These are phyloP conservation scores for Diaporthe citrichinensis DNA, from an alignment of 2,329 filamentous ascomycete species.

Conservation along the genomic window DNA sequence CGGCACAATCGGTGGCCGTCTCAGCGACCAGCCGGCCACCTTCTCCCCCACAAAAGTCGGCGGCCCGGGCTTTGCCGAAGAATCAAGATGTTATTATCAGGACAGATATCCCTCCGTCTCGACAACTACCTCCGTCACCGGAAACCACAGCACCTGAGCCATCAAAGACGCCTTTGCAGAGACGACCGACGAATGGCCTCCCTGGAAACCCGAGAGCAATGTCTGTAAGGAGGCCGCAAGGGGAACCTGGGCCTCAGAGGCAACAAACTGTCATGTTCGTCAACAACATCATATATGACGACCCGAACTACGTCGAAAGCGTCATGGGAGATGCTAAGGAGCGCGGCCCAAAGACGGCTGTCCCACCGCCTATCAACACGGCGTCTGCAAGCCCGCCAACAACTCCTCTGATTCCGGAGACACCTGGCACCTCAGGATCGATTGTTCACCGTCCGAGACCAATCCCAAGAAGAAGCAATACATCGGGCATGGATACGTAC, in stretches of 20 bases:
- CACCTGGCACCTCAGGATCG: slow-evolving; percentile 50
- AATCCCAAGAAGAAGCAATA: slow-evolving; percentile 60
- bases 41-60: slow-evolving; percentile 29
- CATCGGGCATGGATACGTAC: slow-evolving; percentile 49
- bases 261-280: slow-evolving; percentile 69
- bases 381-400: not conserved
- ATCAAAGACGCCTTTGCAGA: slow-evolving; percentile 57
- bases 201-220: slow-evolving; percentile 62
- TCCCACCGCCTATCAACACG: slow-evolving; percentile 33
- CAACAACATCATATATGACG: slow-evolving; percentile 69
- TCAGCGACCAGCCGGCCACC: slow-evolving; percentile 7
- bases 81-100: slow-evolving; percentile 16
- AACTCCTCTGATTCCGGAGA: slow-evolving; percentile 34
- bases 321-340: slow-evolving; percentile 62
- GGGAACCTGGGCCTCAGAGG: slow-evolving; percentile 47
- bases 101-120: slow-evolving; percentile 50
- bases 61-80: slow-evolving; percentile 29
- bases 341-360: slow-evolving; percentile 46
- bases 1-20: slow-evolving; percentile 6
- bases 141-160: slow-evolving; percentile 52
- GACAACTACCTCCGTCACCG: slow-evolving; percentile 48
- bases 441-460: slow-evolving; percentile 70
- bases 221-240: slow-evolving; percentile 49
- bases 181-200: slow-evolving; percentile 61
- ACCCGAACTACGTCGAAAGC: slow-evolving; percentile 63